A percentile compares a stretch with the other conserved stretches of the same genome.
These are phyloP conservation scores for Phytophthora syringae DNA, from an alignment of 352 stramenopile species.

Conservation along the genomic window DNA sequence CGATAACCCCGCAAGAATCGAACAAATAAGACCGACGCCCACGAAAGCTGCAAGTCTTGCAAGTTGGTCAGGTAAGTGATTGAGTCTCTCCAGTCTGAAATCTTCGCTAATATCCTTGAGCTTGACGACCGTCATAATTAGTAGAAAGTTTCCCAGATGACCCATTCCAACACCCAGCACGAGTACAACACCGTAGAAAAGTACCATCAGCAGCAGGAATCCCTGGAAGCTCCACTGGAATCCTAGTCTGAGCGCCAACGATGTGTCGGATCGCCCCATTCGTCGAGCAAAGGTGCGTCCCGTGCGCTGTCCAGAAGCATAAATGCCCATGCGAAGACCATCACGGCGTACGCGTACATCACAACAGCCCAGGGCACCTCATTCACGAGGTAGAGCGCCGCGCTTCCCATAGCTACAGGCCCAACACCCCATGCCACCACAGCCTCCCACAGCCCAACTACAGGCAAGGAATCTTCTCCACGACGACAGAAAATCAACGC, in stretches of 20 bases:
- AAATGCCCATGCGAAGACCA: slow-evolving; percentile 66
- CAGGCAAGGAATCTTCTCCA: slow-evolving; percentile 35
- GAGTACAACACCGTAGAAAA: slow-evolving; percentile 61
- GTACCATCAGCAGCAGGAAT: slow-evolving; percentile 68
- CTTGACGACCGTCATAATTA: slow-evolving; percentile 59
- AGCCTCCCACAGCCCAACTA: slow-evolving; percentile 63
- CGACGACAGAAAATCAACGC: slow-evolving; percentile 65
- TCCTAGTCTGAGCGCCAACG: slow-evolving; percentile 60
- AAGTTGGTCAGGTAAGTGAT: slow-evolving; percentile 61
- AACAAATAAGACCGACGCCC: slow-evolving; percentile 55
- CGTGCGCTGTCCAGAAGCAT: slow-evolving; percentile 70
- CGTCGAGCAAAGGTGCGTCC: slow-evolving; percentile 79
- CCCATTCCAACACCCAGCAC: slow-evolving; percentile 57
- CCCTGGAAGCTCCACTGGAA: slow-evolving; percentile 68
- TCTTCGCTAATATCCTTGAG: slow-evolving; percentile 76
- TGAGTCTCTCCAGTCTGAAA: slow-evolving; percentile 72
- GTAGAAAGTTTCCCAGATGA: slow-evolving; percentile 72
- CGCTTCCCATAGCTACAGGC: slow-evolving; percentile 64
- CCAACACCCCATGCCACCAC: slow-evolving; percentile 53
- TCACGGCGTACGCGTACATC: slow-evolving; percentile 66
- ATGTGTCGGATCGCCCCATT: slow-evolving; percentile 51
- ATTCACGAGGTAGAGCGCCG: slow-evolving; percentile 55
- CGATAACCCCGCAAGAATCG: slow-evolving; percentile 54
- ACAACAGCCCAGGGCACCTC: slow-evolving; percentile 48
- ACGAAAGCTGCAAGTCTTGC: slow-evolving; percentile 51